phyloP scores from a whole-genome alignment of 176 grass and related monocot genomes.

The Cenchrus americanus region DNA sequence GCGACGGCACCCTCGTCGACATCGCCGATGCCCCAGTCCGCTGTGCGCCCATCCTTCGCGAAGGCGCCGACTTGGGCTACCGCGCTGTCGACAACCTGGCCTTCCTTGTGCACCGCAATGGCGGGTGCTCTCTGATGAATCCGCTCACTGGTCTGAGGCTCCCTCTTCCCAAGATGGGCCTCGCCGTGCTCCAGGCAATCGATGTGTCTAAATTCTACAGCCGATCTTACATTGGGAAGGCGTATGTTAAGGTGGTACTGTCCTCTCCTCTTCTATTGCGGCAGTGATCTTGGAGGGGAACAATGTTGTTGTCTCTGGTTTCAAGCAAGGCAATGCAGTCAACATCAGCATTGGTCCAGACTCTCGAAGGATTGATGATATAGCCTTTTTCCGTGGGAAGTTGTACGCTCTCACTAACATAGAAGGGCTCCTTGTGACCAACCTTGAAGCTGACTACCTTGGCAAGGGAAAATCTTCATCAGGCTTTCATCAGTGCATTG shows the following conservation, averaged over 20 bases:
- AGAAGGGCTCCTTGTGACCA: no score
- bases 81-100: background rate
- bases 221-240: background rate
- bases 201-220: no score
- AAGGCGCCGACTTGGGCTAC: background rate
- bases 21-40: background rate
- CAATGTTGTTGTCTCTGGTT: no score
- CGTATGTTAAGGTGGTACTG: background rate
- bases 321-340: no score
- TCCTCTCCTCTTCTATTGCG: background rate
- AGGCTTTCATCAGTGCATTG: no score
- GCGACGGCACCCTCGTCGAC: background rate
- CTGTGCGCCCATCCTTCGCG: slow-evolving; percentile 6
- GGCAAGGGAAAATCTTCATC: no score
- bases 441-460: no score
- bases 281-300: no score
- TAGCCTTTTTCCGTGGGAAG: no score
- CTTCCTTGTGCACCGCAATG: background rate
- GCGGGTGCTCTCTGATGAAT: background rate
- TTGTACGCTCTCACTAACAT: no score
- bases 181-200: background rate
- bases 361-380: no score
- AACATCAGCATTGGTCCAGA: no score
- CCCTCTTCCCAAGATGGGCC: background rate
- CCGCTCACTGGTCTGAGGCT: background rate